phyloP scores from a whole-genome alignment of 2,329 filamentous ascomycete species.

The Capronia coronata region DNA sequence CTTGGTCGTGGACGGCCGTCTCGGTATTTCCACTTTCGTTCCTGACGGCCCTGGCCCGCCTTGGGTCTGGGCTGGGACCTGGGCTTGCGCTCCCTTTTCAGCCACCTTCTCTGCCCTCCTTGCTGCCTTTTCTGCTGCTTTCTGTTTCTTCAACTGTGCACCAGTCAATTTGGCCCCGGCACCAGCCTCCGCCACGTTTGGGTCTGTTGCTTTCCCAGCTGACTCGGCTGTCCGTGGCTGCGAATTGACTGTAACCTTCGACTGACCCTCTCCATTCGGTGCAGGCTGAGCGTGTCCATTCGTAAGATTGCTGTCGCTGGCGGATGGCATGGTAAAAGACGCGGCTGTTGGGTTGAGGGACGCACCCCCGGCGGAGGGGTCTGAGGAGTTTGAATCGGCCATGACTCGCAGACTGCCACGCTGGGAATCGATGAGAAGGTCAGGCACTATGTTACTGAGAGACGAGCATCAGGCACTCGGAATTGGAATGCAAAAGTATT shows the following conservation, averaged over 20 bases:
- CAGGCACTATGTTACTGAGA: too few relatives aligned
- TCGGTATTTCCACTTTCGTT: slow-evolving; percentile 30
- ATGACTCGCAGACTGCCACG: slow-evolving; percentile 3
- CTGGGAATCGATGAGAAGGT: background rate
- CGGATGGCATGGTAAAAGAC: slow-evolving; percentile 22
- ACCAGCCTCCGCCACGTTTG: slow-evolving; percentile 28
- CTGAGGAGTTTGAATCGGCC: slow-evolving; percentile 10
- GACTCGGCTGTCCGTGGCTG: slow-evolving; percentile 14
- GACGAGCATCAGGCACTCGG: background rate
- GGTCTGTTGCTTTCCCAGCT: slow-evolving; percentile 14
- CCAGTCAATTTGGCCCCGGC: slow-evolving; percentile 36
- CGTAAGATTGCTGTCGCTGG: slow-evolving; percentile 8
- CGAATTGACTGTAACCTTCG: slow-evolving; percentile 11
- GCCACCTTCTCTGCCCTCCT: slow-evolving; percentile 63
- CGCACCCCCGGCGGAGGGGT: slow-evolving; percentile 1
- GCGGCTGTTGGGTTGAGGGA: slow-evolving; percentile 24
- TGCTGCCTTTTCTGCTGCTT: slow-evolving; percentile 86
- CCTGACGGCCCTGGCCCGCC: slow-evolving; percentile 27
- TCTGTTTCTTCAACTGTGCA: slow-evolving; percentile 79
- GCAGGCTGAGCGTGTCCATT: too few relatives aligned
- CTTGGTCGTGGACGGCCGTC: slow-evolving; percentile 20
- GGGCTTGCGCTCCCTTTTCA: slow-evolving; percentile 40
- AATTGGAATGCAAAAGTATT: background rate
- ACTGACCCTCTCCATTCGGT: slow-evolving; percentile 10
- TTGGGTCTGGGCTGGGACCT: slow-evolving; percentile 24